Conservation (phyloP, 176 grass and related monocot genomes). For the Avena insularis region DNA sequence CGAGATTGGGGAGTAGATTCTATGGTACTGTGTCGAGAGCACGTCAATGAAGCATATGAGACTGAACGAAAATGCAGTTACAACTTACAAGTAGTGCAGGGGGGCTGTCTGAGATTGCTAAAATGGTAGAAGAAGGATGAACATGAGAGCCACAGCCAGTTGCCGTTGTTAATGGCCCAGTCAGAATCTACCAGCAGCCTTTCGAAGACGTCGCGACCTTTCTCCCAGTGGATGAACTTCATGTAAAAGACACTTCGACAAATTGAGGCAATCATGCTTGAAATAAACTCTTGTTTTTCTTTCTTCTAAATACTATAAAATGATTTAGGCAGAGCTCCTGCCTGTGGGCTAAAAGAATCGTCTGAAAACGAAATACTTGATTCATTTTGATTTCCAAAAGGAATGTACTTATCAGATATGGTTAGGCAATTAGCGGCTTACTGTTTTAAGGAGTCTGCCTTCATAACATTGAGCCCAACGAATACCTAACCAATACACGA, state of each 20-base stretch:
- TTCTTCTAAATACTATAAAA: background rate
- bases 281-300: background rate
- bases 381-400: background rate
- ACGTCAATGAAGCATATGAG: background rate
- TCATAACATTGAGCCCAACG: background rate
- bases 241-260: constrained; percentile 22
- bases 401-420: background rate
- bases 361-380: background rate
- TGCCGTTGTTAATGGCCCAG: constrained; percentile 93
- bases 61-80: constrained; percentile 27
- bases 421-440: background rate
- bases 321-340: background rate
- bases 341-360: too few relatives aligned
- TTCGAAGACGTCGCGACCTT: constrained; percentile 90
- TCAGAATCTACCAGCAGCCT: constrained; percentile 89
- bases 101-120: background rate
- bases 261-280: background rate
- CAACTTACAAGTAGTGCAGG: background rate
- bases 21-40: constrained; percentile 58
- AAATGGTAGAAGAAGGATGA: constrained; percentile 98
- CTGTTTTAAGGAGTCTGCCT: constrained; percentile 1
- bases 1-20: constrained; percentile 89
- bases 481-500: background rate
- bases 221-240: constrained; percentile 97
- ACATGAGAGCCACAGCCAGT: constrained; percentile 95